Conservation (phyloP, 1,284 basidiomycete species). For the Ustilago xerochloae region DNA sequence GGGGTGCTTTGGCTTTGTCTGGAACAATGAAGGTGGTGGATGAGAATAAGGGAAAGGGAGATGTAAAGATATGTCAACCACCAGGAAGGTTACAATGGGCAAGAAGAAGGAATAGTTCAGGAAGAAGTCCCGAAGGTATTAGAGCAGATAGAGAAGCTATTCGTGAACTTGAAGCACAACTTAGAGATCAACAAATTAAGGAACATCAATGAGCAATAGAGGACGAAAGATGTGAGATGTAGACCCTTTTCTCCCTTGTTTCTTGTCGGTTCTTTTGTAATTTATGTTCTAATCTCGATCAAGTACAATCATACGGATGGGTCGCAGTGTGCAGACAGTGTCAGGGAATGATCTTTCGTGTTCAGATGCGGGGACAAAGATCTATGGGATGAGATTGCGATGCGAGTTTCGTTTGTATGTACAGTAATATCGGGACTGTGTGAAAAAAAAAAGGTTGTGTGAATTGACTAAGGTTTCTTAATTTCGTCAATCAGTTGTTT, state of each 20-base stretch:
- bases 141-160: slow-evolving; percentile 44
- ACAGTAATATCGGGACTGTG: too few species aligned
- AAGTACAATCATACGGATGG: too few species aligned
- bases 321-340: too few species aligned
- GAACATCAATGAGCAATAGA: too few species aligned
- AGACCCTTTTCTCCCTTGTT: too few species aligned
- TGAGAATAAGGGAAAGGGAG: neutral
- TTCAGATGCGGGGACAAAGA: too few species aligned
- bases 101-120: slow-evolving; percentile 33
- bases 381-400: too few species aligned
- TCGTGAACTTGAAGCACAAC: slow-evolving; percentile 30
- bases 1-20: neutral
- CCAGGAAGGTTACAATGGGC: slow-evolving; percentile 31
- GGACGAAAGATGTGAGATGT: slow-evolving; percentile 12
- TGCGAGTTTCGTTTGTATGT: too few species aligned
- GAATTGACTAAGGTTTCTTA: too few species aligned
- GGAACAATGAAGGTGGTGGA: neutral
- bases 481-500: too few species aligned
- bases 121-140: slow-evolving; percentile 42
- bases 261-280: neutral
- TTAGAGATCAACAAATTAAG: slow-evolving; percentile 35
- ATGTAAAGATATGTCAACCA: neutral
- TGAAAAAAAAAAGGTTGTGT: too few species aligned
- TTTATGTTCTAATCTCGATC: neutral
- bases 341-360: too few species aligned